phyloP scores from a whole-genome alignment of 768 basidiomycete species.

The Termitomyces bulborhizus region DNA sequence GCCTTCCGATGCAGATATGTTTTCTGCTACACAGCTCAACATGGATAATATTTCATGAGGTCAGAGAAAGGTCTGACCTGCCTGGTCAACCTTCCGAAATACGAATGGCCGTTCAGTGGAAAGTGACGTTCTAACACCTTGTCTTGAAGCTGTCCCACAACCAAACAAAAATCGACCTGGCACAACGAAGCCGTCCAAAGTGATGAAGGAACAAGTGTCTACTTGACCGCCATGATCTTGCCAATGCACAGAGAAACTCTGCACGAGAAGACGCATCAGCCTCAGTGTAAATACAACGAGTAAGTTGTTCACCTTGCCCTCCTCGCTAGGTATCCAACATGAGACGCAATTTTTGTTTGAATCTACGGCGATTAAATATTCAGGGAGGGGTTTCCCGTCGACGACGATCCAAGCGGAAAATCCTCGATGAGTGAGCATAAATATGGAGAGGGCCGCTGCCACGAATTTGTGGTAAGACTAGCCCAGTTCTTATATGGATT shows the following conservation, averaged over 20 bases:
- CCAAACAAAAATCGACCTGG: slow-evolving; percentile 62
- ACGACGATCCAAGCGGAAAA: slow-evolving; percentile 69
- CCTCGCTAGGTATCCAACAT: slow-evolving; percentile 65
- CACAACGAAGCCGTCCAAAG: slow-evolving; percentile 57
- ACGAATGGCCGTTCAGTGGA: slow-evolving; percentile 54
- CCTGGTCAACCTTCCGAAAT: slow-evolving; percentile 39
- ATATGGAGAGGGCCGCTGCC: background rate
- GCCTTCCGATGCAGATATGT: slow-evolving; percentile 8
- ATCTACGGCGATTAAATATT: slow-evolving; percentile 52
- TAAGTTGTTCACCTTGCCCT: slow-evolving; percentile 41
- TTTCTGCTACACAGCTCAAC: background rate
- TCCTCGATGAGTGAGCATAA: slow-evolving; percentile 49
- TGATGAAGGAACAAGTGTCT: slow-evolving; percentile 54
- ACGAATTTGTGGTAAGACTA: background rate
- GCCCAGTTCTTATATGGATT: background rate
- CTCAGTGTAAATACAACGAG: background rate
- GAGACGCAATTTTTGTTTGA: slow-evolving; percentile 37
- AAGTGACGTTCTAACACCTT: slow-evolving; percentile 44
- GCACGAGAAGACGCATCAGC: background rate
- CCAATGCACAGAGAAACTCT: slow-evolving; percentile 64
- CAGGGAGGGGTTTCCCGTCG: slow-evolving; percentile 41
- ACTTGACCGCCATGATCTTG: slow-evolving; percentile 48
- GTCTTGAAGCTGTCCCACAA: slow-evolving; percentile 44
- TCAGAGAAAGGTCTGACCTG: slow-evolving; percentile 22
- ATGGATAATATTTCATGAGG: background rate